Conservation (phyloP, 1,284 basidiomycete species). For the Cutaneotrichosporon sp. region DNA sequence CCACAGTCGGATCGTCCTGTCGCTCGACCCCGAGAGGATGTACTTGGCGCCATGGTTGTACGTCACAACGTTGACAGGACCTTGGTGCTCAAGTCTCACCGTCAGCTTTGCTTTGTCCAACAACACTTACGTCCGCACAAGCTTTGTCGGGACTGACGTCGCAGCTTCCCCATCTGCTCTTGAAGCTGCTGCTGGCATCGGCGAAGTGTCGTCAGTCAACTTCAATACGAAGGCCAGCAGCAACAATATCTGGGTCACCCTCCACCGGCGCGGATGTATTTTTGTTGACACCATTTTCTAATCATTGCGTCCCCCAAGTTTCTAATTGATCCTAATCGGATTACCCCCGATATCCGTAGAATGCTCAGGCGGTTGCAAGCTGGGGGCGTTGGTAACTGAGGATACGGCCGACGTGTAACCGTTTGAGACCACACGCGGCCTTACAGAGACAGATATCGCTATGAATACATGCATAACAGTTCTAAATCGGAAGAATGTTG, state of each 20-base stretch:
- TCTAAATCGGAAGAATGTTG: slow-evolving; percentile 66
- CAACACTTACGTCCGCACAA: slow-evolving; percentile 25
- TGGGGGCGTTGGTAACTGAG: too few species aligned
- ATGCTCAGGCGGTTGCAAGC: too few species aligned
- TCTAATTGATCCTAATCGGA: too few species aligned
- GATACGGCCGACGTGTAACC: too few species aligned
- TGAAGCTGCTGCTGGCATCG: slow-evolving; percentile 15
- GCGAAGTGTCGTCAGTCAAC: too few species aligned
- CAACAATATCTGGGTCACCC: background rate
- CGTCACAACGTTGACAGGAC: slow-evolving; percentile 72
- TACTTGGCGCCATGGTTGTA: slow-evolving; percentile 86
- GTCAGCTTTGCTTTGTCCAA: background rate
- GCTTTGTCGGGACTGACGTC: slow-evolving; percentile 23
- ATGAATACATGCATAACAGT: background rate
- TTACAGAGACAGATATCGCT: background rate
- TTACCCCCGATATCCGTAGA: too few species aligned
- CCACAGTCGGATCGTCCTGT: slow-evolving; percentile 84
- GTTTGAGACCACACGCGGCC: too few species aligned
- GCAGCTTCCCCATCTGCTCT: slow-evolving; percentile 12
- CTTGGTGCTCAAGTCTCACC: slow-evolving; percentile 57
- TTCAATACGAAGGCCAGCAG: too few species aligned
- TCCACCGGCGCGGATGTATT: slow-evolving; percentile 5
- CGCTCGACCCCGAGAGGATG: slow-evolving; percentile 82
- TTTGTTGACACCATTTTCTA: slow-evolving; percentile 2
- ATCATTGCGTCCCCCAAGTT: too few species aligned